Conservation (phyloP, 345 rosid genomes). For the Lagerstroemia speciosa region DNA sequence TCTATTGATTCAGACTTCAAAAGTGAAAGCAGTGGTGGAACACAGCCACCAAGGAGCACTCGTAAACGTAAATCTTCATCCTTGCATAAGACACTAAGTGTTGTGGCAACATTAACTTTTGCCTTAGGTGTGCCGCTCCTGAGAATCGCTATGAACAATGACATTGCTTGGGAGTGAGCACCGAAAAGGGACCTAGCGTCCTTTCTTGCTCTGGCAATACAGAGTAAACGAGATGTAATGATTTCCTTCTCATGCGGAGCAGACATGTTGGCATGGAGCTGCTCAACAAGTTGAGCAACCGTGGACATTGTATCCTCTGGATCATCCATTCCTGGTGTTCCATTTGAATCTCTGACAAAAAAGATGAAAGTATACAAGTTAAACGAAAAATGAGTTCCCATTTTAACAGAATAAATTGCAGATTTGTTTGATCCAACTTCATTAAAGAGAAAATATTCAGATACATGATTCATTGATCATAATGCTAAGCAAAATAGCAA, state of each 20-base stretch:
- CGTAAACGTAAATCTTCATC: slow-evolving; percentile 67
- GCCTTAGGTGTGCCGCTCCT: slow-evolving; percentile 60
- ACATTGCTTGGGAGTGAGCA: slow-evolving; percentile 71
- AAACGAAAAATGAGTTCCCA: neutral
- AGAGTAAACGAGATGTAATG: slow-evolving; percentile 56
- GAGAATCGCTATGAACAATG: slow-evolving; percentile 70
- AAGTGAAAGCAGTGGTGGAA: slow-evolving; percentile 74
- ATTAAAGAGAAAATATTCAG: neutral
- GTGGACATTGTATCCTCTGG: slow-evolving; percentile 48
- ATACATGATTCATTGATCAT: neutral
- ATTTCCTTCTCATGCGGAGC: slow-evolving; percentile 71
- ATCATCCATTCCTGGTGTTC: slow-evolving; percentile 36
- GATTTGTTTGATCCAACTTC: neutral
- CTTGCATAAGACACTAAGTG: slow-evolving; percentile 57
- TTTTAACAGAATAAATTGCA: neutral
- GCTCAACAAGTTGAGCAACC: slow-evolving; percentile 66
- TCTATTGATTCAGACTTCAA: slow-evolving; percentile 65
- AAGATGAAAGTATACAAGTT: neutral
- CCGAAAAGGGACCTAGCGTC: slow-evolving; percentile 70
- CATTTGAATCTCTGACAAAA: slow-evolving; percentile 41
- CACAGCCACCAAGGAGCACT: slow-evolving; percentile 84
- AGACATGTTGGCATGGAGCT: slow-evolving; percentile 56
- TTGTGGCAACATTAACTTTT: slow-evolving; percentile 65
- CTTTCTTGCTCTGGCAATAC: slow-evolving; percentile 57
- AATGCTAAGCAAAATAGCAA: neutral